Conservation (phyloP, 352 stramenopile species). For the Globisporangium cederbergense region DNA sequence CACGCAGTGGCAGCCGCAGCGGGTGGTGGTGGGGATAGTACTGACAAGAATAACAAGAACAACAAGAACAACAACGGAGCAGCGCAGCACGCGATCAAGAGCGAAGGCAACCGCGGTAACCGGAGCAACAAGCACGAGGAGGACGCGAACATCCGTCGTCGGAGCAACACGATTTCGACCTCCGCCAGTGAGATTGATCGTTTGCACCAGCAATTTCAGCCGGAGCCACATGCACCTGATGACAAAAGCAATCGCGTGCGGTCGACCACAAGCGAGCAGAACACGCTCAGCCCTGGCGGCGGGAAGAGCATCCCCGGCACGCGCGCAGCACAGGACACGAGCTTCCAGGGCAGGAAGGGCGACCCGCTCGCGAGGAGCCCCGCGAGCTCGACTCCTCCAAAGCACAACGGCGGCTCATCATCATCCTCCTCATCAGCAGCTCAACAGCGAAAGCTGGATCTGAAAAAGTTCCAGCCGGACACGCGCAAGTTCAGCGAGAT, state of each 20-base stretch:
- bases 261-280: slow-evolving; percentile 7
- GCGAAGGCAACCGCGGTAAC: slow-evolving; percentile 2
- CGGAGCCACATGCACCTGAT: slow-evolving; percentile 17
- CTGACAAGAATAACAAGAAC: slow-evolving; percentile 28
- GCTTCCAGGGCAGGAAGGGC: slow-evolving; percentile 5
- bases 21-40: slow-evolving; percentile 11
- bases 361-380: slow-evolving; percentile 11
- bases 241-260: slow-evolving; percentile 1
- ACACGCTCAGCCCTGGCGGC: background rate
- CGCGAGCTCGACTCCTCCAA: slow-evolving; percentile 6
- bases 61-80: slow-evolving; percentile 22
- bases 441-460: slow-evolving; percentile 42
- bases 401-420: slow-evolving; percentile 7
- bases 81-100: slow-evolving; percentile 4
- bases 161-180: slow-evolving; percentile 38
- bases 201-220: slow-evolving; percentile 27
- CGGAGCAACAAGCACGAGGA: background rate
- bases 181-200: slow-evolving; percentile 33
- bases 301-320: slow-evolving; percentile 2
- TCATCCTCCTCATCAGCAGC: background rate
- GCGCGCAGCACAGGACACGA: background rate
- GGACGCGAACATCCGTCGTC: slow-evolving; percentile 12
- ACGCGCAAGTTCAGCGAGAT: slow-evolving; percentile 76
- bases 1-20: slow-evolving; percentile 18
- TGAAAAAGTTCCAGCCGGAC: slow-evolving; percentile 75